A percentile compares a stretch with the other conserved stretches of the same genome.
These are phyloP conservation scores for Thielaviopsis ethacetica DNA, from an alignment of 2,329 filamentous ascomycete species.

Conservation along the genomic window DNA sequence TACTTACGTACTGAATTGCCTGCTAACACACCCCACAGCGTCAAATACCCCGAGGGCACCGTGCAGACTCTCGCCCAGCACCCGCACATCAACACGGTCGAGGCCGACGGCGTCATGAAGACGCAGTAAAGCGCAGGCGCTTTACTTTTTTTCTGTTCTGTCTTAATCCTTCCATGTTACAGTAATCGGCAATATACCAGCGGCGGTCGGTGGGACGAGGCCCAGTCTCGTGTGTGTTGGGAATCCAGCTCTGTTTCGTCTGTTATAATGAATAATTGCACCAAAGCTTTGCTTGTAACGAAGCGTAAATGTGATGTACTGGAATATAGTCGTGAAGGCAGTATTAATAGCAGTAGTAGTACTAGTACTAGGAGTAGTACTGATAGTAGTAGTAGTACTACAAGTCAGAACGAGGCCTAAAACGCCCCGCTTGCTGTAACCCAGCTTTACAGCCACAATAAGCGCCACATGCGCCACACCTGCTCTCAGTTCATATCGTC, in stretches of 20 bases:
- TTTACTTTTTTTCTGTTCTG: not conserved
- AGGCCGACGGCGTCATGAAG: conserved; percentile 40
- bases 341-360: too few relatives aligned
- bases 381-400: too few relatives aligned
- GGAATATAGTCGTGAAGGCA: too few relatives aligned
- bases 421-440: too few relatives aligned
- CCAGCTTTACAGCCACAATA: too few relatives aligned
- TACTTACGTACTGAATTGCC: not conserved
- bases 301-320: too few relatives aligned
- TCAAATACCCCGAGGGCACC: conserved; percentile 46
- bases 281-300: not conserved
- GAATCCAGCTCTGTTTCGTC: too few relatives aligned
- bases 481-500: too few relatives aligned
- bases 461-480: too few relatives aligned
- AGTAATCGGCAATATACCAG: not conserved
- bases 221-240: not conserved
- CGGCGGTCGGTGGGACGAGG: not conserved
- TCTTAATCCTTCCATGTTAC: not conserved
- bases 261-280: not conserved
- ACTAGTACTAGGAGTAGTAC: too few relatives aligned
- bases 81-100: conserved; percentile 58
- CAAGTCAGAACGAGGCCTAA: too few relatives aligned
- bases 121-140: not conserved
- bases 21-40: conserved; percentile 18
- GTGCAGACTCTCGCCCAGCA: conserved; percentile 49